Base-by-base conservation (phyloP, 2,329 filamentous ascomycete species). In the Nemania bipapillata region DNA sequence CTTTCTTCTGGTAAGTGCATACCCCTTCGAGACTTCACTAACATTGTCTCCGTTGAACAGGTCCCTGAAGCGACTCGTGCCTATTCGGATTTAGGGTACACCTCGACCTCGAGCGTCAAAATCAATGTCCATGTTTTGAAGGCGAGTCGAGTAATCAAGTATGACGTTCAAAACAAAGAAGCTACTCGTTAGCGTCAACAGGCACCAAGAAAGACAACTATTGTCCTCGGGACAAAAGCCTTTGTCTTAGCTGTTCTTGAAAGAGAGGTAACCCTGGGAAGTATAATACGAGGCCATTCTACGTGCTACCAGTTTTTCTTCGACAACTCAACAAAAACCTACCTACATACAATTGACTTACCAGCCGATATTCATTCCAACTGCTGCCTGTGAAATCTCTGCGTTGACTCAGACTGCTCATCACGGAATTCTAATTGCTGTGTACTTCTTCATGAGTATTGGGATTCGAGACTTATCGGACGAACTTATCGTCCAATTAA, bases 401-500 rank as follows among this genome's bases (percentile, higher is more conserved):
- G 20, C 9, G 8, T 37, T 50, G 15, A 49, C 42, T 22, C 49
- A 67, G 35, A 66, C 54, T 4, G 50, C 28, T 50, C 5, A 6
- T 56, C 37, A 50, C 35, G 8, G 24, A 45, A 28, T 24, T 22
- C 30, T 58, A 12, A 26, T 54, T 45, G 17, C 26, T 35, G 49
- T 30, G n/a, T 28, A 20, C 20, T 32, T 15, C 22, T 52, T 45
- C 15, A 77, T 76, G 73, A 76, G 74, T 57, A 63, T 76, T 32
- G 65, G 72, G 5, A 60, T 79, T 42, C 70, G 69, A 30, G 70
- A 75, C n/a, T 56, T 79, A 15, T 73, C 77, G 12, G 61, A 68
- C 40, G 70, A 72, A 4, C 74, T 76, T 8, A 73, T 83, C 47
- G 61, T 71, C 35, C 73, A 76, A 45, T 75, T 84, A 22, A 80